Percentiles rank a stretch among this genome's conserved stretches.
Evolutionary conservation across 441 rosid species (phyloP).

Genomic region (Euphorbia celastroides): DNA sequence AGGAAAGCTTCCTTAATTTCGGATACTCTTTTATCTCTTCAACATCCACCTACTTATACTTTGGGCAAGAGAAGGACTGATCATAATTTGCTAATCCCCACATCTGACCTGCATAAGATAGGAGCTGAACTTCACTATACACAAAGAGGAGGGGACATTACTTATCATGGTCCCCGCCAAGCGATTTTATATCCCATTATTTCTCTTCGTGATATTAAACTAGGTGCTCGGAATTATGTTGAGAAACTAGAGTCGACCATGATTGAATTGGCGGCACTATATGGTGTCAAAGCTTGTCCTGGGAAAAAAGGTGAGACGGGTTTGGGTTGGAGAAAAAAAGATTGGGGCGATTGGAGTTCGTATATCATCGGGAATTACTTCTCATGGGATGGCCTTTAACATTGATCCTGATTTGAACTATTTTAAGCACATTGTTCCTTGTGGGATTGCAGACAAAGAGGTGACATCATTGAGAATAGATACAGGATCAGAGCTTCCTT

Average conservation of each 20-base stretch:
- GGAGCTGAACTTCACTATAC: constrained; percentile 89
- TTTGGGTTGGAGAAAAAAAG: constrained; percentile 88
- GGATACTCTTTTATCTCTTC: constrained; percentile 44
- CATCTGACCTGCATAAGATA: constrained; percentile 49
- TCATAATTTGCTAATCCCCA: constrained; percentile 61
- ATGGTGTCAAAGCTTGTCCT: constrained; percentile 62
- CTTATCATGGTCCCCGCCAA: constrained; percentile 89
- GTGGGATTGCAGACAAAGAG: constrained; percentile 83
- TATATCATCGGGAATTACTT: constrained; percentile 70
- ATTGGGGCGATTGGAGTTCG: constrained; percentile 90
- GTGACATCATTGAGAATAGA: constrained; percentile 84
- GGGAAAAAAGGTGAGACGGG: constrained; percentile 76
- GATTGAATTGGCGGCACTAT: constrained; percentile 66
- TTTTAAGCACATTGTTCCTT: constrained; percentile 83
- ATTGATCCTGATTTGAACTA: constrained; percentile 73
- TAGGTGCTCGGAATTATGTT: constrained; percentile 79
- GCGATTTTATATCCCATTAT: constrained; percentile 77
- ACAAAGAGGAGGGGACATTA: constrained; percentile 90
- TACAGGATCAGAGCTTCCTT: constrained; percentile 50
- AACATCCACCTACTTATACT: constrained; percentile 89
- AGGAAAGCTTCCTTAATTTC: constrained; percentile 55
- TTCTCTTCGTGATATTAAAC: constrained; percentile 59
- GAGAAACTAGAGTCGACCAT: constrained; percentile 73
- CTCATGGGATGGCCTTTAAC: constrained; percentile 88
- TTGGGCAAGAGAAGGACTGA: constrained; percentile 76